phyloP scores from a whole-genome alignment of 108 stramenopile genomes.

The Pseudonitzschia delicatissima region DNA sequence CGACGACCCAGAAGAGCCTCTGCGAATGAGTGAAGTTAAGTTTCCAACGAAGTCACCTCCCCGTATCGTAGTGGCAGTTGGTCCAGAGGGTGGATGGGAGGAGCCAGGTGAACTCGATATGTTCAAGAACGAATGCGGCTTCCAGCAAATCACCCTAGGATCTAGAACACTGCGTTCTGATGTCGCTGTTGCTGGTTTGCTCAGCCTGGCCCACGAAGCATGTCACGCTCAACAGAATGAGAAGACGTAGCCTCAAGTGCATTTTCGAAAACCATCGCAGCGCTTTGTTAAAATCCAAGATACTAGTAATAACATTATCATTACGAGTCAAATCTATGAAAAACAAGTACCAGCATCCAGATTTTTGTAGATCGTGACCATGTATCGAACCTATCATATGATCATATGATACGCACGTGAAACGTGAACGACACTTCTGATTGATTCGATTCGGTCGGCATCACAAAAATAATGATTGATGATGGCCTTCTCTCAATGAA shows the following conservation, averaged over 20 bases:
- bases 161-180: slow-evolving; percentile 82
- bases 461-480: too few relatives aligned
- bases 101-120: slow-evolving; percentile 83
- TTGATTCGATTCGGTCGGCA: too few relatives aligned
- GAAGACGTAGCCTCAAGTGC: neutral
- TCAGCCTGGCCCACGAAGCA: slow-evolving; percentile 81
- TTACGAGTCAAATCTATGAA: too few relatives aligned
- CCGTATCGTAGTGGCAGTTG: slow-evolving; percentile 69
- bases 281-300: too few relatives aligned
- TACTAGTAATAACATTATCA: too few relatives aligned
- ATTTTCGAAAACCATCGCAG: too few relatives aligned
- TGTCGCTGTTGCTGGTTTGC: slow-evolving; percentile 82
- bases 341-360: too few relatives aligned
- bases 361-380: too few relatives aligned
- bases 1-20: slow-evolving; percentile 14
- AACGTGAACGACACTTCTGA: too few relatives aligned
- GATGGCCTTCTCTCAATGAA: too few relatives aligned
- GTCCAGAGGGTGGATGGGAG: slow-evolving; percentile 94
- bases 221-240: slow-evolving; percentile 31
- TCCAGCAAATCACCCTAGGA: slow-evolving; percentile 82
- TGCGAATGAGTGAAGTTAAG: slow-evolving; percentile 52
- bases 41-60: slow-evolving; percentile 50
- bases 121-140: slow-evolving; percentile 54
- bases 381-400: too few relatives aligned
- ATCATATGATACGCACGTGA: too few relatives aligned